Base-by-base conservation (phyloP, 2,329 filamentous ascomycete genomes). In the Neonectria punicea region DNA sequence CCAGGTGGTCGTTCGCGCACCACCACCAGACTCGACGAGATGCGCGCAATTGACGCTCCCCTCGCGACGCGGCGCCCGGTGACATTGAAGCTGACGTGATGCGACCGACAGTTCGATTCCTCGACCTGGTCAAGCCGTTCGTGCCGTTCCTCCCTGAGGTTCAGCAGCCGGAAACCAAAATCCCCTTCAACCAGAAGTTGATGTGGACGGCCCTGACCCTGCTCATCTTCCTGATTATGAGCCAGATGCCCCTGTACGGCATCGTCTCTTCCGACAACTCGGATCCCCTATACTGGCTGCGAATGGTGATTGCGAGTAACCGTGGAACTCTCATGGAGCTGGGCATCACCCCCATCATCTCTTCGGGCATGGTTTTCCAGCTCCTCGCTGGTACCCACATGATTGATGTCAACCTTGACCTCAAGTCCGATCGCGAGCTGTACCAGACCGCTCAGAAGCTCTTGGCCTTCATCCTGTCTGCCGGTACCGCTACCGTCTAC, bases 361-460 rank as follows among this genome's bases (percentile, higher is more conserved):
- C 96, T 66, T 98, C 96, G 41, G 96, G 96, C 84, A 99, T 99
- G 96, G 94, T 99, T 78, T 99, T 99, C 90, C 96, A 99, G 91
- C 94, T 99, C 78, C 93, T 99, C 73, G 96, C 96, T 79, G 96
- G 96, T 80, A 99, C 96, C 82, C 96, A 99, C 89, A 92, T 98
- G 86, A 98, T 99, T 84, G 96, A 99, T 81, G 95, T 99, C 87
- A 98, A 99, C 89, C 93, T 99, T 77, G 96, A 99, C 88, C 91
- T 98, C 83, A 99, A 99, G 89, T 96, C 95, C 82, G 96, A 99
- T 84, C 96, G 96, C 84, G 96, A 99, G 87, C 91, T 99, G 71
- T 99, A 99, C 90, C 96, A 99, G 87, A 99, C 95, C 70, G 96
- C 97, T 61, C 96, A 99, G 89, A 99, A 99, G 87, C 92, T 97